Conservation (phyloP, 306 rosid genomes). For the Cyamopsis tetragonoloba region DNA sequence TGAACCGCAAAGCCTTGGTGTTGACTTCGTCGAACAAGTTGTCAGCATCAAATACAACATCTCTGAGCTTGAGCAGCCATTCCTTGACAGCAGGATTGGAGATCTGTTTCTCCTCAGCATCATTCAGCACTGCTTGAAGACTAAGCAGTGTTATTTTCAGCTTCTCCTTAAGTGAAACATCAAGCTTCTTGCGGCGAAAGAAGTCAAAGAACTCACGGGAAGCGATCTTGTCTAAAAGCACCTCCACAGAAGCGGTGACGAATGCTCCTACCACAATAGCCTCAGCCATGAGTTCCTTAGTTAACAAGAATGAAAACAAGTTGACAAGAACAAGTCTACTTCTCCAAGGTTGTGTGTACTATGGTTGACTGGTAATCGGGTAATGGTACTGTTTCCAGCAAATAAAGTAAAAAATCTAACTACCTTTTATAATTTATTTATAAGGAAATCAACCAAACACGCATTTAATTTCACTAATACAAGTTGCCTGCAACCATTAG, state of each 20-base stretch:
- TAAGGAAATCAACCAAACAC: too few relatives aligned
- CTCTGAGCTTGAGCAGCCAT: neutral
- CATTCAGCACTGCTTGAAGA: constrained; percentile 21
- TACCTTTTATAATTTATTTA: too few relatives aligned
- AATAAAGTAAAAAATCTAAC: too few relatives aligned
- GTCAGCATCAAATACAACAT: neutral
- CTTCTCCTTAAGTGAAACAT: neutral
- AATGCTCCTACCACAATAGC: neutral
- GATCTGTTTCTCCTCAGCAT: constrained; percentile 21
- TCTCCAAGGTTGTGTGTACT: too few relatives aligned
- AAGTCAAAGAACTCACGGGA: neutral
- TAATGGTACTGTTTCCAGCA: too few relatives aligned
- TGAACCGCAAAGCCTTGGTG: neutral
- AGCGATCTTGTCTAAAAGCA: neutral
- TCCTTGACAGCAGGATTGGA: neutral
- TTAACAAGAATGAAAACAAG: too few relatives aligned
- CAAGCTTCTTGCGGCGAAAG: neutral
- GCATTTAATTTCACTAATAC: too few relatives aligned
- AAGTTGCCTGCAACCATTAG: too few relatives aligned
- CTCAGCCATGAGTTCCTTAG: neutral
- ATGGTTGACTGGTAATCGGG: too few relatives aligned
- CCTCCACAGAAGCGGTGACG: constrained; percentile 22
- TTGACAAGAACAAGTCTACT: too few relatives aligned
- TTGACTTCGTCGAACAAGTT: neutral
- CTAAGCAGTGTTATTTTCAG: neutral